Evolutionary conservation across 2,329 filamentous ascomycete genomes (phyloP), one percentile per base, ranked within the genome.

Genomic region (Ceratocystis lukuohia): DNA sequence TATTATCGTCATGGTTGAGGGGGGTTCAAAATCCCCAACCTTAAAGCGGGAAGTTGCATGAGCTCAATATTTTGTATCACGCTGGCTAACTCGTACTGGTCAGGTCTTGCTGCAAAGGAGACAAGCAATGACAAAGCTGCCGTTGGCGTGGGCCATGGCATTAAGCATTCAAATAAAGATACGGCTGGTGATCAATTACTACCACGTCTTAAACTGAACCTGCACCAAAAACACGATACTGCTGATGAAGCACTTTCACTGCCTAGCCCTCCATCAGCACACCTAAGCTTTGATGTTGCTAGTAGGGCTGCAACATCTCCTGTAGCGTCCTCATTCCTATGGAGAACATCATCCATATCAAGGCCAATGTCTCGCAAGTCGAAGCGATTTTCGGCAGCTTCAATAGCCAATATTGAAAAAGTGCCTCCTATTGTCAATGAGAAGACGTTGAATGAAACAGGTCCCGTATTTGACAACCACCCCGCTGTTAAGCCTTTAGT

Each of bases 401-500:
- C 66, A 0, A 63, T 64, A 5, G 28, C 46, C 6, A 68, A 65
- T 15, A 30, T 63, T 4, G 66, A 68, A 15, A 37, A 63, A 12
- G 64, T 59, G 22, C 22, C 63, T 6, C 7, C 48, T 2, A 22
- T 53, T 12, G 10, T 61, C 25, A 41, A 48, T 10, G 33, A 64
- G 15, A 25, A 48, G 48, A 41, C 25, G 10, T 30, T 59, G n/a
- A 44, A 46, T 20, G 46, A 56, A 33, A 3, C 37, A 28, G 33
- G 48, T 65, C 37, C 57, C 12, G 45, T 50, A 15, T 69, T 69
- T 48, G 62, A 69, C 2, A 65, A 66, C 20, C 66, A 67, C 57
- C 69, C 69, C 2, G 64, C 66, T 33, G 66, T 69, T 1, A 67
- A 69, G n/a, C 68, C 69, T 4, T 57, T 66, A 20, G 66, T 50